These are phyloP conservation scores for Yamadazyma akitaensis DNA, from an alignment of 805 yeast genomes.

Conservation along the genomic window DNA sequence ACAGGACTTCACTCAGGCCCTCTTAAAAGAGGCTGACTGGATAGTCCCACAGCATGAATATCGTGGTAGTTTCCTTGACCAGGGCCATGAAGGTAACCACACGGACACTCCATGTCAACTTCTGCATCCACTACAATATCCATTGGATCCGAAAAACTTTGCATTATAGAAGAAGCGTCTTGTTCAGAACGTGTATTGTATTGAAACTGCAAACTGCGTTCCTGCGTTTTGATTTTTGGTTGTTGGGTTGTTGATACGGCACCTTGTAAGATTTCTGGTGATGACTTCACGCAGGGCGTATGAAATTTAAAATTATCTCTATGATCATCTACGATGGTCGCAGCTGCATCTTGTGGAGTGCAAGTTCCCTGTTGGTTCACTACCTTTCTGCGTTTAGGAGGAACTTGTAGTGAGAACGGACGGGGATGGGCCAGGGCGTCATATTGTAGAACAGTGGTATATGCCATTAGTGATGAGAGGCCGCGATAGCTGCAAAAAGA, in stretches of 20 bases:
- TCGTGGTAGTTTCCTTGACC: constrained; percentile 24
- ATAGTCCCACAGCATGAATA: constrained; percentile 22
- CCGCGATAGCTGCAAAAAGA: neutral
- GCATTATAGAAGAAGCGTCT: neutral
- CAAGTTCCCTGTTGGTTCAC: neutral
- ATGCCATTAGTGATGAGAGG: neutral
- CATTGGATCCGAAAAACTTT: neutral
- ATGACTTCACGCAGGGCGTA: too few species aligned
- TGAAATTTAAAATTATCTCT: too few species aligned
- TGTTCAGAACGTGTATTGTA: neutral
- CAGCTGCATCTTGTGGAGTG: neutral
- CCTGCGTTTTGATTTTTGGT: too few species aligned
- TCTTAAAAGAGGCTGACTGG: constrained; percentile 19
- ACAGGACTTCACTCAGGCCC: constrained; percentile 22
- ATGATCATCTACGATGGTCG: too few species aligned
- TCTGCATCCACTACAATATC: constrained; percentile 2
- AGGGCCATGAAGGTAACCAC: constrained; percentile 30
- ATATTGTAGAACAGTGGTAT: neutral
- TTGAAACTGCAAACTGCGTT: neutral
- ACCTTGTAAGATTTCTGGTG: too few species aligned
- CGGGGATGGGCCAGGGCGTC: neutral
- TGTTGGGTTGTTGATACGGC: too few species aligned
- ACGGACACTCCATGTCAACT: constrained; percentile 18
- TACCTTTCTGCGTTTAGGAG: neutral
- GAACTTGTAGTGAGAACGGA: neutral